Evolutionary conservation across 257 asterid genomes (phyloP).

Genomic region (Nicotiana paniculata): DNA sequence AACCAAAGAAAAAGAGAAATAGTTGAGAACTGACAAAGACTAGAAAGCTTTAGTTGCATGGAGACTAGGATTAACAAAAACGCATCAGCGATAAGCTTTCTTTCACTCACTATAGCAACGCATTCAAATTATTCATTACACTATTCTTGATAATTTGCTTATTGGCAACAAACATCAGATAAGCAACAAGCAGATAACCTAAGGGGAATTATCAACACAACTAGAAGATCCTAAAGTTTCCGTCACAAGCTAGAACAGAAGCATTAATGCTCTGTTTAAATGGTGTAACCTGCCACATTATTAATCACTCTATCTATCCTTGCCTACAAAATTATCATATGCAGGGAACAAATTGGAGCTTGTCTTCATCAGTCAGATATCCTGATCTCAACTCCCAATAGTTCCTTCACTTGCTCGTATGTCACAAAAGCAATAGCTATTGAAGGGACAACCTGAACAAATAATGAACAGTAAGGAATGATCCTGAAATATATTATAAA

Average conservation of each 20-base stretch:
- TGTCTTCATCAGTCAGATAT: conserved; percentile 61
- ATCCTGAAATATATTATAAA: not conserved
- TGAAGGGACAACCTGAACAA: conserved; percentile 80
- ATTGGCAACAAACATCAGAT: not conserved
- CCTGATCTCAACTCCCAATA: conserved; percentile 78
- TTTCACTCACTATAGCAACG: not conserved
- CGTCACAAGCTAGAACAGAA: not conserved
- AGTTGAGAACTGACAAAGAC: not conserved
- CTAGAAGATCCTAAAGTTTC: not conserved
- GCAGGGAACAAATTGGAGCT: conserved; percentile 17
- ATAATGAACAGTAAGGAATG: conserved; percentile 6
- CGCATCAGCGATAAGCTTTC: not conserved
- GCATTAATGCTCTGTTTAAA: not conserved
- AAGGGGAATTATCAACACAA: not conserved
- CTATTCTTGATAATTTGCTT: not conserved
- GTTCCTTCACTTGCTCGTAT: conserved; percentile 85
- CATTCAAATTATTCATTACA: not conserved
- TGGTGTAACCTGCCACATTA: not conserved
- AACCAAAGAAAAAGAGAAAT: not conserved
- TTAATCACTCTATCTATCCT: conserved; percentile 19
- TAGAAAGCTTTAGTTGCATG: not conserved
- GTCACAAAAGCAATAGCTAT: conserved; percentile 90
- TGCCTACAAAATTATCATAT: conserved; percentile 41
- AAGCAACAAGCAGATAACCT: not conserved
- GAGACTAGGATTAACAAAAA: not conserved